A percentile compares a stretch with the other conserved stretches of the same genome.
phyloP scores from a whole-genome alignment of 106 monocot species.

The Allium sativum region DNA sequence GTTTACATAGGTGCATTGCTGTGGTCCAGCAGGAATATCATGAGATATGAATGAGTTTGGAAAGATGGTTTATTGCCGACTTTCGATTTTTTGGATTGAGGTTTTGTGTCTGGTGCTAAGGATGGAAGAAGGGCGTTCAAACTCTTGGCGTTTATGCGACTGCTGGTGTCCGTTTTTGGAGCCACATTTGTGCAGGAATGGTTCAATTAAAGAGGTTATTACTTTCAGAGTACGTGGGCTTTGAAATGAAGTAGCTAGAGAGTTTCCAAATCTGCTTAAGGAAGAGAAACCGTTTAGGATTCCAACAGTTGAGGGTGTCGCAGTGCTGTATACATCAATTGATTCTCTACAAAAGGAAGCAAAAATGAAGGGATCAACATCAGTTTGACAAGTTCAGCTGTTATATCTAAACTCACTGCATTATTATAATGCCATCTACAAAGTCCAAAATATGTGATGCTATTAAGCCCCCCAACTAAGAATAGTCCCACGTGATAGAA shows the following conservation, averaged over 20 bases:
- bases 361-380: too few relatives aligned
- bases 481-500: too few relatives aligned
- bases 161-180: slow-evolving; percentile 12
- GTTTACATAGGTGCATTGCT: slow-evolving; percentile 64
- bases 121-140: slow-evolving; percentile 42
- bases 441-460: too few relatives aligned
- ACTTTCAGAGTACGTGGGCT: slow-evolving; percentile 61
- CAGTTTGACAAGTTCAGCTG: too few relatives aligned
- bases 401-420: too few relatives aligned
- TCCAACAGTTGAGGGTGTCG: slow-evolving; percentile 57
- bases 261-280: slow-evolving; percentile 62
- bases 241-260: slow-evolving; percentile 60
- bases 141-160: slow-evolving; percentile 28
- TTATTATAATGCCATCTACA: too few relatives aligned
- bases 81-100: too few relatives aligned
- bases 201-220: slow-evolving; percentile 57
- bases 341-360: slow-evolving; percentile 54
- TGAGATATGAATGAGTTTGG: not conserved
- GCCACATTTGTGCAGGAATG: slow-evolving; percentile 37
- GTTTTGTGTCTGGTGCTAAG: too few relatives aligned
- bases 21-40: not conserved
- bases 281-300: slow-evolving; percentile 15
- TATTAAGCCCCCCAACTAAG: too few relatives aligned
- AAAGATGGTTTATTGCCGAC: slow-evolving; percentile 19
- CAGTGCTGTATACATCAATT: slow-evolving; percentile 78